Base-by-base conservation (phyloP, 2,329 filamentous ascomycete species). In the Nannizzia gypsea region DNA sequence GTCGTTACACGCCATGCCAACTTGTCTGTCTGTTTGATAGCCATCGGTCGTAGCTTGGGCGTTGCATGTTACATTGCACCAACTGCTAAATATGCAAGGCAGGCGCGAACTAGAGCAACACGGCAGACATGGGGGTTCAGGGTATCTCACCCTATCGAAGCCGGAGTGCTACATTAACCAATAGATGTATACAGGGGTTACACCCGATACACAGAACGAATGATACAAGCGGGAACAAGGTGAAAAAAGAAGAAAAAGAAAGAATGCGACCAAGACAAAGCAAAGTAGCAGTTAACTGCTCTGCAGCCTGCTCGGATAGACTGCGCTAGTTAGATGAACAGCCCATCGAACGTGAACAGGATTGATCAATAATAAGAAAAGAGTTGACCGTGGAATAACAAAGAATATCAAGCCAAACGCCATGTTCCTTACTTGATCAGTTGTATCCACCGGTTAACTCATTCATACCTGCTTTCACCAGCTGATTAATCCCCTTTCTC, bases 401-500 rank as follows among this genome's bases (percentile, higher is more conserved):
- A 50, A 26, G 44, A 8, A 24, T 3, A 22, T 22, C 44, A 22
- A 26, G n/a, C 3, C 3, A 6, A 8, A 46, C 17, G 20, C 5
- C 17, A 17, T 22, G 2, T 3, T 46, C 13, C 22, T 46, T 6
- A 20, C n/a, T 24, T 46, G 15, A 42, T 1, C 38, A 8, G 38
- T 17, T 17, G 42, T 46, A 46, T 24, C 22, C 17, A 44, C 42
- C 42, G 22, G 17, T 46, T 6, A 42, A 6, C n/a, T 20, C 22
- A 24, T 3, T 6, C 22, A 24, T 52, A 52, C 15, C 22, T 13
- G 42, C 1, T 15, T 17, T 57, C 70, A 97, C 93, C 93, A 99
- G 76, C 92, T 97, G 71, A 89, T 83, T 66, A 96, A 59, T 6
- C 89, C 88, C 70, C 79, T 89, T 60, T 79, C 80, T 52, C 93